Evolutionary conservation across 2,329 filamentous ascomycete genomes (phyloP).

Genomic region (Thermothelomyces thermophilus): DNA sequence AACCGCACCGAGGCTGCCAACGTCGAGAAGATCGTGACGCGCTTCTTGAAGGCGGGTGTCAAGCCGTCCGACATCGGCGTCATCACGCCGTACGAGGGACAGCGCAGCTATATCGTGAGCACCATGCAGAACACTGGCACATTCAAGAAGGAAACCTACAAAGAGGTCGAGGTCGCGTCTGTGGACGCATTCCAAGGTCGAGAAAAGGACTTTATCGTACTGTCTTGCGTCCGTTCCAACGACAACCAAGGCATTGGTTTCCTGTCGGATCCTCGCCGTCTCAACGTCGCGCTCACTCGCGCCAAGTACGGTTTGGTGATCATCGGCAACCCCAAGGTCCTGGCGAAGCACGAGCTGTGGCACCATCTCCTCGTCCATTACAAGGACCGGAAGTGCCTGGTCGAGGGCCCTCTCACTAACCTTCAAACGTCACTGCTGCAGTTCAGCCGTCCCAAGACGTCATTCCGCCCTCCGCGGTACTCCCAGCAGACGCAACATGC

Average conservation of each 20-base stretch:
- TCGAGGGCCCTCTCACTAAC: conserved; percentile 91
- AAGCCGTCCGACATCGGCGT: conserved; percentile 90
- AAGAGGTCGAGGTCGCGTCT: conserved; percentile 96
- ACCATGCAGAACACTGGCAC: conserved; percentile 98
- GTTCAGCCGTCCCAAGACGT: conserved; percentile 88
- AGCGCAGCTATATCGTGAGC: conserved; percentile 95
- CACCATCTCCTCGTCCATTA: conserved; percentile 92
- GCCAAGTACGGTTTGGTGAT: conserved; percentile 96
- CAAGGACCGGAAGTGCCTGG: conserved; percentile 92
- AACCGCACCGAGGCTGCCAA: conserved; percentile 96
- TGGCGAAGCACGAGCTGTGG: conserved; percentile 97
- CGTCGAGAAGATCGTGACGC: conserved; percentile 95
- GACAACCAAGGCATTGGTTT: conserved; percentile 99
- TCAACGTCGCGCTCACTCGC: conserved; percentile 94
- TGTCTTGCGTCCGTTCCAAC: conserved; percentile 96
- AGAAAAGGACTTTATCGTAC: conserved; percentile 98
- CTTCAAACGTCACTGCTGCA: conserved; percentile 93
- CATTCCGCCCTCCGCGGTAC: conserved; percentile 84
- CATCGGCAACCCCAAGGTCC: conserved; percentile 92
- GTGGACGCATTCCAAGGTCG: conserved; percentile 98
- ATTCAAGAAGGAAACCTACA: conserved; percentile 98
- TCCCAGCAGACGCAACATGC: conserved; percentile 64
- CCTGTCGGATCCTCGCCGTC: conserved; percentile 90
- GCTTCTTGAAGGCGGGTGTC: conserved; percentile 99
- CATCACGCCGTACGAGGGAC: conserved; percentile 96